Evolutionary conservation across 2,329 filamentous ascomycete genomes (phyloP), one percentile per base, ranked within the genome.

Genomic region (Trichoderma citrinoviride): DNA sequence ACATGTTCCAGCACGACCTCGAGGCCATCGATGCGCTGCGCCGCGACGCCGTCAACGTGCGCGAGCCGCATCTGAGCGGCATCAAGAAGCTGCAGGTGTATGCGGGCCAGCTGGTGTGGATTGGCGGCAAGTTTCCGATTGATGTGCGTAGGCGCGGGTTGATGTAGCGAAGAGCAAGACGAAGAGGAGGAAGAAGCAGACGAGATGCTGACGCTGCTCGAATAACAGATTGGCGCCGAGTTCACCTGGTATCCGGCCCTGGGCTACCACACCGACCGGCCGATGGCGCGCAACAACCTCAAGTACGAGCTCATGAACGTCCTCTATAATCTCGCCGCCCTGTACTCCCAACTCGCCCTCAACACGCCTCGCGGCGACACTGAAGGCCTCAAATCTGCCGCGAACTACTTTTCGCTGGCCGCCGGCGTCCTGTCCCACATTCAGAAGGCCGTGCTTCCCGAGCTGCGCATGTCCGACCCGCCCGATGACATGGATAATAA

Each of bases 211-310:
- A 61, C n/a, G 56, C 52, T 29, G 23, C 37, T 50, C n/a, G 40
- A n/a, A 63, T 68, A 8, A 53, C 2, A 93, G 90, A 92, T 97
- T 69, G 95, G 95, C 21, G 92, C 93, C 67, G 93, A 98, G 66
- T 99, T 99, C 73, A 90, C 91, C 3, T 99, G 95, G 95, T 97
- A 96, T 79, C 92, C 93, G 14, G 90, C 94, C 4, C 81, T 98
- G 65, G 95, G 94, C 60, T 97, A 97, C 76, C 94, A 96, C 75
- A 90, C 87, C 14, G 88, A 91, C 65, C 85, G 89, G 52, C 90
- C 92, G 27, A 80, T 87, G 64, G 82, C 86, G 37, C 84, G 84
- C 68, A 87, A 89, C 73, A 89, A 88, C 76, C 81, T 89, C 72
- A 85, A 88, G 70, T 89, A 94, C 79, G 95, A 99, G 79, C 87